These are phyloP conservation scores for Luvunga scandens DNA, from an alignment of 345 rosid genomes.

Conservation along the genomic window DNA sequence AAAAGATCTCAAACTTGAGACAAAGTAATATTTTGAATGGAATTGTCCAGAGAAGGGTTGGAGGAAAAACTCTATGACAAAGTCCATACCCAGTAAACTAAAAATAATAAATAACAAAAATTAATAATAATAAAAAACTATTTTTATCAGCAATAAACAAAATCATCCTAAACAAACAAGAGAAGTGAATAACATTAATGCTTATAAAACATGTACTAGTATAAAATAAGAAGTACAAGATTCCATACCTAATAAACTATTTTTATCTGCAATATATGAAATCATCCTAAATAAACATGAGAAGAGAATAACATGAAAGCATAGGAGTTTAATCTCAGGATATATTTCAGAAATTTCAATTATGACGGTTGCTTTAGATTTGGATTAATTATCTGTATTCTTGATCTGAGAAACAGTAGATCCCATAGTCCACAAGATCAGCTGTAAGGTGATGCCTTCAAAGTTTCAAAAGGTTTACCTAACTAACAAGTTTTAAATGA, in stretches of 20 bases:
- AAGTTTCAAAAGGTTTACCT: not conserved
- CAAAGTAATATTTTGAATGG: not conserved
- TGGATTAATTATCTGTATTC: not conserved
- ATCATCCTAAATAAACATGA: not conserved
- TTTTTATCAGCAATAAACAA: no score
- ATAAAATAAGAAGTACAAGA: not conserved
- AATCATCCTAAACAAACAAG: no score
- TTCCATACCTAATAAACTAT: not conserved
- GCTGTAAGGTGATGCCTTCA: not conserved
- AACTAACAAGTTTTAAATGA: not conserved
- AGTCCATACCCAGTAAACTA: no score
- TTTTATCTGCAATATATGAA: not conserved
- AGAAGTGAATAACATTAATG: no score
- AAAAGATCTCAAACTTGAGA: not conserved
- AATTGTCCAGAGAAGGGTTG: not conserved
- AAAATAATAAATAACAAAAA: no score
- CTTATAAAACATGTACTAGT: not conserved
- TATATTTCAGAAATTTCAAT: not conserved
- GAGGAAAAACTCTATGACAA: no score
- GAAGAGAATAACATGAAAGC: not conserved
- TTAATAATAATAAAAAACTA: not conserved
- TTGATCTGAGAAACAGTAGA: not conserved
- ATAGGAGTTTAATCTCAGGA: not conserved
- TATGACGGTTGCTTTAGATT: not conserved
- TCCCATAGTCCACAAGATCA: not conserved